Base-by-base conservation (phyloP, 176 grass and related monocot genomes). In the Thalia dealbata region DNA sequence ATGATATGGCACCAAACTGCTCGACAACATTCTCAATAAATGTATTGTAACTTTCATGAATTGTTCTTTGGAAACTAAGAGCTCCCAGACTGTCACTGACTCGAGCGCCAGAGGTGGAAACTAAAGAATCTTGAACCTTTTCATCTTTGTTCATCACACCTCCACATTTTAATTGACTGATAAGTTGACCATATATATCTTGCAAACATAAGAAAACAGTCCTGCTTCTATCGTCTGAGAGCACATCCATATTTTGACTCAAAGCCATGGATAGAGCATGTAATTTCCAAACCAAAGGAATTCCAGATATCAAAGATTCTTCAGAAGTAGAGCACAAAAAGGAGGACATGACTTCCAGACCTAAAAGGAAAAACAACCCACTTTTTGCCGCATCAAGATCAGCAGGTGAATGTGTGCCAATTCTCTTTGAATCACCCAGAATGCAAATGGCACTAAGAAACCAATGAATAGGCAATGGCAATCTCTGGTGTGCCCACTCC, bases 41-140 rank as follows among this genome's bases (percentile, higher is more conserved):
- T 88, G 95, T 92, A 69, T 79, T 81, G 64, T 97, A 97, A 71
- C 82, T 97, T 50, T 75, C 95, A 82, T 90, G 87, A 82, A 97
- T 86, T 84, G 80, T 83, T 75, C 84, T 84, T 71, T 91, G 62
- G 64, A 97, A 97, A 69, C 79, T 84, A 78, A 97, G 90, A 79
- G 86, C 76, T 79, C 81, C 80, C 24, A 14, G 52, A 51, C 28
- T 79, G 29, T 21, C 76, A 44, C 13, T 70, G 32, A 63, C 26
- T 76, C 80, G 69, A 32, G 21, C 26, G 80, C 75, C 73, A 62
- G 76, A 52, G 51, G 67, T 66, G 70, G 18, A 73, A 23, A 45
- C 7, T 50, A 30, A 24, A 62, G 24, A 80, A 63, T 46, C 52
- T 58, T 41, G 50, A 58, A 18, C 22, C 19, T 78, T 65, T 69